Evolutionary conservation across 169 alveolate genomes (phyloP).

Genomic region (Eimeria praecox): DNA sequence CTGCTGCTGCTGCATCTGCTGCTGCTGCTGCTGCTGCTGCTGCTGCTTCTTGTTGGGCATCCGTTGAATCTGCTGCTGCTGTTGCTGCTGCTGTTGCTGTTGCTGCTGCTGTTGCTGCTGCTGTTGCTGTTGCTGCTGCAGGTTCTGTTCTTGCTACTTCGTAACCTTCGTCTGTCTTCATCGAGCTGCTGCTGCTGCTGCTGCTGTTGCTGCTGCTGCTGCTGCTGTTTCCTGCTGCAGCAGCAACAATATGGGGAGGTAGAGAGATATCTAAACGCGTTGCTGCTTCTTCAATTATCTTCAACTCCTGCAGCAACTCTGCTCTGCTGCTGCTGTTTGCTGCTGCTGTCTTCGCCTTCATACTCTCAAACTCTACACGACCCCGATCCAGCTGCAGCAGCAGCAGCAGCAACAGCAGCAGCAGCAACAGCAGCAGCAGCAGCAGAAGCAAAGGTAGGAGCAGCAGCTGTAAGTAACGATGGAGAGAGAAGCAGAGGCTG

Average conservation of each 20-base stretch:
- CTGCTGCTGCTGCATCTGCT: constrained; percentile 67
- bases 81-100: not conserved
- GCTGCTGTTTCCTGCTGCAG: constrained; percentile 12
- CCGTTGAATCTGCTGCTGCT: not conserved
- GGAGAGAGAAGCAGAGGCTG: not conserved
- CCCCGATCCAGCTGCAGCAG: constrained; percentile 71
- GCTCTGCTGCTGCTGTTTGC: constrained; percentile 36
- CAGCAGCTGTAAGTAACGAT: not conserved
- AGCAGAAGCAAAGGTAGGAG: not conserved
- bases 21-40: constrained; percentile 41
- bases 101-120: not conserved
- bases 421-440: constrained; percentile 63
- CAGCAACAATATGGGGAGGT: constrained; percentile 31
- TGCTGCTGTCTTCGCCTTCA: constrained; percentile 43
- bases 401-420: constrained; percentile 72
- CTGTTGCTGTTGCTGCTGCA: not conserved
- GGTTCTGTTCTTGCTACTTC: not conserved
- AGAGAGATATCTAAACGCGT: not conserved
- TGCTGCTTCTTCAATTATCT: constrained; percentile 22
- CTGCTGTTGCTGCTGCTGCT: constrained; percentile 23
- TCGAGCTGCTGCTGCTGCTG: not conserved
- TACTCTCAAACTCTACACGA: constrained; percentile 10
- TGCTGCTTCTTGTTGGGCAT: not conserved
- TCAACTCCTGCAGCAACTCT: constrained; percentile 10
- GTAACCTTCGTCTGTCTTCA: not conserved